Evolutionary conservation across 306 rosid species (phyloP), one percentile per base, ranked within the genome.

Genomic region (Alnus rubra): DNA sequence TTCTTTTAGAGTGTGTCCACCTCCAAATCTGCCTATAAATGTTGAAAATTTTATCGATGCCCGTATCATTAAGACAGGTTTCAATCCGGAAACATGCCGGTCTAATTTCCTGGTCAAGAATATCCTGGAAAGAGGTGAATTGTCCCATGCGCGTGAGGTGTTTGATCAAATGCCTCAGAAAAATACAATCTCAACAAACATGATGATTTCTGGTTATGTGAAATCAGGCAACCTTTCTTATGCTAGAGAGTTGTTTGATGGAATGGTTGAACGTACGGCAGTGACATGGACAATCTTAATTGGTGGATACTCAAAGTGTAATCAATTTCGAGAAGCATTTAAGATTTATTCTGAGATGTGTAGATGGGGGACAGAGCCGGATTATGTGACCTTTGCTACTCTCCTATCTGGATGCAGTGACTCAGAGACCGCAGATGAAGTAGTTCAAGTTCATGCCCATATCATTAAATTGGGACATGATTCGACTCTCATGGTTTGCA

Each of bases 261-360:
- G 42, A 80, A 86, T 87, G 98, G 18, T 58, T 70, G 87, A 91
- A 49, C 94, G 92, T 45, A 85, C 88, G 9, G 89, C 82, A 18
- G 98, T 95, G 28, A 81, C 97, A 0, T 95, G 98, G 98, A 95
- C 98, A 10, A 91, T 92, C 79, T 75, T 95, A 55, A 92, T 95
- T 1, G 92, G 92, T 35, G 92, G 89, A 4, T 92, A 88, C 82
- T 84, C 92, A 9, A 82, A 85, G 53, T 79, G 81, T 62, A 85
- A 82, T 39, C 78, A 54, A 68, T 87, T 88, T 35, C 76, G 59
- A 0, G 94, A 88, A 78, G 98, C 98, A 4, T 85, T 88, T 53
- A 52, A 82, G 50, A 97, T 92, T 70, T 95, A 86, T 13, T 87
- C 76, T 4, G 84, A 88, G 62, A 92, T 95, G 99, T 80, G 59